Percentiles rank a stretch among this genome's conserved stretches.
Conservation (phyloP, 257 asterid genomes). For the Mitragyna speciosa region DNA sequence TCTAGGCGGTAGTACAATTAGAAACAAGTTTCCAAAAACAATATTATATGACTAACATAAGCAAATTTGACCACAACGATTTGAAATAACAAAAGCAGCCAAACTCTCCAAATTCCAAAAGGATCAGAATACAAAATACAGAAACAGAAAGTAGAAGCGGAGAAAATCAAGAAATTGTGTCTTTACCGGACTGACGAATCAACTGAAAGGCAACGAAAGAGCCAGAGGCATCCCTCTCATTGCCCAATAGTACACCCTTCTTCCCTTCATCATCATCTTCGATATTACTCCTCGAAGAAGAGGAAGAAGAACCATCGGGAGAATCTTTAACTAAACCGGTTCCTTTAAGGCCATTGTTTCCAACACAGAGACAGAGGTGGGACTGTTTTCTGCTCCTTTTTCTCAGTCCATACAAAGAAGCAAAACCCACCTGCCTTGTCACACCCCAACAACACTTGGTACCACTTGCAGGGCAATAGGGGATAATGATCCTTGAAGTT, state of each 20-base stretch:
- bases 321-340: conserved; percentile 19
- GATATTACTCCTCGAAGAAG: too few species aligned
- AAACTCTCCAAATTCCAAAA: neutral
- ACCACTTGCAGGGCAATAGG: conserved; percentile 7
- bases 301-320: conserved; percentile 29
- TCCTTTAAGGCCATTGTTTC: conserved; percentile 18
- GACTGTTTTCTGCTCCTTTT: conserved; percentile 31
- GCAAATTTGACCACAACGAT: too few species aligned
- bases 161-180: neutral
- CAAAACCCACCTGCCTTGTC: conserved; percentile 49
- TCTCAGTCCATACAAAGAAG: conserved; percentile 27
- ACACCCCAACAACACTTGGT: conserved; percentile 13
- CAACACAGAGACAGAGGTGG: conserved; percentile 19
- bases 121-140: neutral
- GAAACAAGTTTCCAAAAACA: too few species aligned
- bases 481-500: conserved; percentile 37
- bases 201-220: conserved; percentile 63
- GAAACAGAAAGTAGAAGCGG: neutral
- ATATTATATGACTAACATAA: too few species aligned
- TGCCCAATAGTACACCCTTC: conserved; percentile 45
- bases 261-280: conserved; percentile 25
- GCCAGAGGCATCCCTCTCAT: conserved; percentile 57
- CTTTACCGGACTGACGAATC: conserved; percentile 67
- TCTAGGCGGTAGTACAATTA: neutral
- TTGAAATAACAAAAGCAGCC: neutral